These are phyloP conservation scores for Acanthamoeba quina DNA, from an alignment of 208 protist species.

Conservation along the genomic window DNA sequence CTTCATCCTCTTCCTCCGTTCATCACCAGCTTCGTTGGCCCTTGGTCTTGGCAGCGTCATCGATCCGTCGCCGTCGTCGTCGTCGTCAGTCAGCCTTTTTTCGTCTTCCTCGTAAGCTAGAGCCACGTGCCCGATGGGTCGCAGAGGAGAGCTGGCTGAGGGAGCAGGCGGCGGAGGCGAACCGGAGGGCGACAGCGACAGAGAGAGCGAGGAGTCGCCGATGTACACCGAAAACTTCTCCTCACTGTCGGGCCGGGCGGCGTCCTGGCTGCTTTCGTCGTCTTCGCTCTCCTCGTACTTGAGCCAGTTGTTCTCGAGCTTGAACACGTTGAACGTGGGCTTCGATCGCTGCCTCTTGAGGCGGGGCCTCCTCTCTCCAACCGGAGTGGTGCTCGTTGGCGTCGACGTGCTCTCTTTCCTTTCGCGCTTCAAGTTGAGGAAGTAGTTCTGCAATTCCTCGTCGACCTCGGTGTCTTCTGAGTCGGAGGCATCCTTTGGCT, in stretches of 20 bases:
- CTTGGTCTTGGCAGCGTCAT: background rate
- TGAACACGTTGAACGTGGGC: slow-evolving; percentile 50
- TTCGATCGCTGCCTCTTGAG: slow-evolving; percentile 21
- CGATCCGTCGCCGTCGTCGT: background rate
- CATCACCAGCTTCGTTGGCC: background rate
- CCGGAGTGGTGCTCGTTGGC: background rate
- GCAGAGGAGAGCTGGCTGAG: background rate
- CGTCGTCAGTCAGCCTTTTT: background rate
- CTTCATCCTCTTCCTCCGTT: slow-evolving; percentile 8
- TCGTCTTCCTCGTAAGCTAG: background rate
- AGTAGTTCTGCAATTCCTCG: slow-evolving; percentile 46
- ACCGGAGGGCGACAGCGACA: background rate
- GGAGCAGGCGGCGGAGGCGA: no score
- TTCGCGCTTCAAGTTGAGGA: background rate
- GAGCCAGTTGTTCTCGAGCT: slow-evolving; percentile 65
- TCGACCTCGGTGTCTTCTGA: slow-evolving; percentile 46
- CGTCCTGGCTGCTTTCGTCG: slow-evolving; percentile 15
- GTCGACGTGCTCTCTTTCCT: background rate
- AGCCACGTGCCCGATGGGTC: no score
- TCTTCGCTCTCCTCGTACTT: slow-evolving; percentile 51
- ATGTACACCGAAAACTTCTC: slow-evolving; percentile 35
- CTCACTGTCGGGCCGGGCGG: background rate
- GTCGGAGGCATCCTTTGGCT: background rate
- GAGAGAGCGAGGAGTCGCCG: slow-evolving; percentile 15
- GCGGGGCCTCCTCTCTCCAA: background rate